Evolutionary conservation across 2,329 filamentous ascomycete genomes (phyloP), one percentile per base, ranked within the genome.

Genomic region (Clonostachys byssicola): DNA sequence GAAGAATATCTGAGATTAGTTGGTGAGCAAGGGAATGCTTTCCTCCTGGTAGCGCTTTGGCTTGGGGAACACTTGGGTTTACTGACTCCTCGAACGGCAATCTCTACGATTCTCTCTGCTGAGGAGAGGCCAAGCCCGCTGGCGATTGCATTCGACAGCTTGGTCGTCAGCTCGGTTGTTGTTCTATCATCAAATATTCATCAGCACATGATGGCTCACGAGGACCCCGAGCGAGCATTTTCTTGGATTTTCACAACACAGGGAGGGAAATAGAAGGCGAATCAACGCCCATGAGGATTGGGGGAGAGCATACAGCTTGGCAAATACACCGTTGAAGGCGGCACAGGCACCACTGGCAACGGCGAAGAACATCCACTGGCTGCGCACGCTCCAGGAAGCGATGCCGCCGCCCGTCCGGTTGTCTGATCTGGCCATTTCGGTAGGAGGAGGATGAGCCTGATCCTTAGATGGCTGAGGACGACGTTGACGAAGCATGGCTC

Each of bases 241-340:
- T 10, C 23, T 30, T 30, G 5, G 23, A 30, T 4, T 30, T 30
- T 30, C 23, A 30, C 23, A 30, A 30, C 23, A 3, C 23, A 30
- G 9, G 23, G 9, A 30, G 23, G 8, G 23, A 30, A 30, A 10
- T 9, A 30, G 23, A 30, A 30, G 23, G 23, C 23, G 23, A 30
- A 10, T 30, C 9, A 10, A 30, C 23, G 23, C 23, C 23, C 23
- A 30, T 30, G 23, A 30, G 23, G 23, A 10, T 30, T 30, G 14
- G 12, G 36, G 20, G 14, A 34, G 30, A 39, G 74, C 81, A 59
- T 69, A 89, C 85, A 94, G 71, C 67, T 92, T 94, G 1, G 89
- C 89, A 71, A 92, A 91, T 6, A 89, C 84, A 49, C 88, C 88
- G 57, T 94, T 94, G 55, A 88, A 85, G 18, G 88, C 87, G 34